Evolutionary conservation across 805 yeast genomes (phyloP).

Genomic region (Yarrowia hollandica): DNA sequence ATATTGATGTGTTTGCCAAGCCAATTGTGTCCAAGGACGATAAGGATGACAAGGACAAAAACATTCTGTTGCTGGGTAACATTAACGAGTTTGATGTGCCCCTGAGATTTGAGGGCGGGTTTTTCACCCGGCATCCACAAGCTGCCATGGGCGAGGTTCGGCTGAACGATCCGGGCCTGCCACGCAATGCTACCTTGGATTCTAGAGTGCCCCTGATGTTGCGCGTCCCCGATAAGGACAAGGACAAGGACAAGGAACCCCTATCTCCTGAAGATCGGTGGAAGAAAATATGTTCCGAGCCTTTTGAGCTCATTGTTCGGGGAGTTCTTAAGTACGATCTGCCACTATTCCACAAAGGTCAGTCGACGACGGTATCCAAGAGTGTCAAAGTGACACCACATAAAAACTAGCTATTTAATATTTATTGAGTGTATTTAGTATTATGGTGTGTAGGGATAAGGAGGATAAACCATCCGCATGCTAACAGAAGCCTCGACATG

Average conservation of each 20-base stretch:
- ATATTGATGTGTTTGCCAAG: constrained; percentile 75
- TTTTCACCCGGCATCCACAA: constrained; percentile 61
- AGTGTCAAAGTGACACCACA: constrained; percentile 26
- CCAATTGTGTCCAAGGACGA: constrained; percentile 34
- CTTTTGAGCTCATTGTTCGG: constrained; percentile 80
- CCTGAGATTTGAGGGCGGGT: constrained; percentile 71
- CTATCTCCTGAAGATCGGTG: constrained; percentile 21
- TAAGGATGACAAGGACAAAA: constrained; percentile 35
- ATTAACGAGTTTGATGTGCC: constrained; percentile 68
- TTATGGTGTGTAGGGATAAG: not conserved
- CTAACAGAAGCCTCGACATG: too few relatives aligned
- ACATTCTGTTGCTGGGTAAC: constrained; percentile 74
- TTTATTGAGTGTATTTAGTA: constrained; percentile 15
- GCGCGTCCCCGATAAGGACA: constrained; percentile 8
- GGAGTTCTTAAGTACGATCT: constrained; percentile 78
- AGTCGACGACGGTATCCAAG: constrained; percentile 26
- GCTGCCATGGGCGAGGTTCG: constrained; percentile 69
- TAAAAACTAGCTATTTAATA: constrained; percentile 24
- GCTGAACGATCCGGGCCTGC: constrained; percentile 65
- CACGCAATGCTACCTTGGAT: not conserved
- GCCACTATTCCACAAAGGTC: constrained; percentile 45
- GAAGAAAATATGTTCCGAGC: constrained; percentile 39
- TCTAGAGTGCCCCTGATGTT: constrained; percentile 1
- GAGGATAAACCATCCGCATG: too few relatives aligned
- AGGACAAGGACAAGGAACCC: not conserved